Percentiles rank a stretch among this genome's conserved stretches.
Evolutionary conservation across 306 rosid genomes (phyloP).

Genomic region (Delonix regia): DNA sequence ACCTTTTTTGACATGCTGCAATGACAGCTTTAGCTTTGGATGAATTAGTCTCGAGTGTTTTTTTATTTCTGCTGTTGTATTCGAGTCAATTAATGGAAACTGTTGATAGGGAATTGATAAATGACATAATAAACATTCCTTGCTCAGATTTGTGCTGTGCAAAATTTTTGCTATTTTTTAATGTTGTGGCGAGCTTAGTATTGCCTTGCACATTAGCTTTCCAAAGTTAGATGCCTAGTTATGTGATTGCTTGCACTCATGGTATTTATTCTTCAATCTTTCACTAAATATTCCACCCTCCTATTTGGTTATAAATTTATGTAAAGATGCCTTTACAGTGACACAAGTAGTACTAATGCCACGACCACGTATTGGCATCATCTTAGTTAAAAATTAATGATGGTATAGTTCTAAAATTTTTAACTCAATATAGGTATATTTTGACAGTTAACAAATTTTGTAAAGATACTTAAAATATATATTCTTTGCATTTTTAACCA

Average conservation of each 20-base stretch:
- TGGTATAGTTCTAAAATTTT: no score
- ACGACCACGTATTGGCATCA: background rate
- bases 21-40: constrained; percentile 28
- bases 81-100: background rate
- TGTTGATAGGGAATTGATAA: background rate
- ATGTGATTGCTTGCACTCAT: background rate
- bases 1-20: constrained; percentile 2
- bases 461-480: background rate
- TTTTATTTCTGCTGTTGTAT: background rate
- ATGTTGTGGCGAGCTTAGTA: background rate
- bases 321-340: no score
- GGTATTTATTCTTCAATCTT: background rate
- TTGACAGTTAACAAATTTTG: background rate
- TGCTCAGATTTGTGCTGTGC: background rate
- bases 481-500: no score
- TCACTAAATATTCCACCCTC: background rate
- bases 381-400: no score
- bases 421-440: background rate
- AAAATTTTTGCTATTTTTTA: background rate
- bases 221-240: background rate
- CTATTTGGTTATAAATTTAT: background rate
- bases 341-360: background rate
- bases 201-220: background rate
- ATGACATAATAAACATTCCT: background rate
- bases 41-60: background rate